These are phyloP conservation scores for Cordyceps javanica DNA, from an alignment of 2,329 filamentous ascomycete genomes.

Conservation along the genomic window DNA sequence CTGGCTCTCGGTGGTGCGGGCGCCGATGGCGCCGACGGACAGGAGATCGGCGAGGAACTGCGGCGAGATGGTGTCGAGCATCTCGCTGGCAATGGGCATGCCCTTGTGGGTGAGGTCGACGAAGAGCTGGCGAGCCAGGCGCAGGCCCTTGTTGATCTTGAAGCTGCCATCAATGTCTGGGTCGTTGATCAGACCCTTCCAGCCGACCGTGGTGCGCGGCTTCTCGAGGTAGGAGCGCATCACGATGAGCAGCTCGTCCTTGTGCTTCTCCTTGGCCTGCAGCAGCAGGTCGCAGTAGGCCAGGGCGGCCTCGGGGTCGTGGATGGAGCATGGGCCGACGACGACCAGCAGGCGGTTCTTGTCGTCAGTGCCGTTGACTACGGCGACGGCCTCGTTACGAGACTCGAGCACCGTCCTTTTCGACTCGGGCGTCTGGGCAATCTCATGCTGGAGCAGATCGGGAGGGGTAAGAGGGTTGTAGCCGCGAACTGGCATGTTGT, in stretches of 20 bases:
- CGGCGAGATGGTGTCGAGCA: conserved; percentile 97
- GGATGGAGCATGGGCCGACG: conserved; percentile 93
- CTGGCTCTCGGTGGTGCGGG: conserved; percentile 93
- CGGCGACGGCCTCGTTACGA: conserved; percentile 61
- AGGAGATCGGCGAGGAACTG: conserved; percentile 97
- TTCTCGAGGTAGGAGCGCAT: conserved; percentile 99
- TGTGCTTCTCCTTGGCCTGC: conserved; percentile 70
- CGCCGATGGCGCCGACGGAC: conserved; percentile 90
- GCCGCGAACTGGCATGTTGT: conserved; percentile 58
- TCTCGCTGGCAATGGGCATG: conserved; percentile 94
- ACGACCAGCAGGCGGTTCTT: conserved; percentile 84
- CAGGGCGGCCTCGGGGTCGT: conserved; percentile 77
- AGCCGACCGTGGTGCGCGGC: conserved; percentile 94
- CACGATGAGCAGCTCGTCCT: conserved; percentile 79
- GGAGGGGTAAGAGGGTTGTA: conserved; percentile 90
- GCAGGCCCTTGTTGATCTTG: conserved; percentile 98
- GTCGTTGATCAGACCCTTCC: conserved; percentile 99
- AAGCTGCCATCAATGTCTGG: conserved; percentile 95
- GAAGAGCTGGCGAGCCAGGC: conserved; percentile 89
- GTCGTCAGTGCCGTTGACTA: conserved; percentile 70
- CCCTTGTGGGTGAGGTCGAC: conserved; percentile 78
- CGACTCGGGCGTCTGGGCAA: conserved; percentile 58
- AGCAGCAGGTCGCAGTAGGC: conserved; percentile 83
- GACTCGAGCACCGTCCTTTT: conserved; percentile 64
- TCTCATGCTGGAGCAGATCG: conserved; percentile 78